Evolutionary conservation across 345 rosid species (phyloP).

Genomic region (Tarenaya hassleriana): DNA sequence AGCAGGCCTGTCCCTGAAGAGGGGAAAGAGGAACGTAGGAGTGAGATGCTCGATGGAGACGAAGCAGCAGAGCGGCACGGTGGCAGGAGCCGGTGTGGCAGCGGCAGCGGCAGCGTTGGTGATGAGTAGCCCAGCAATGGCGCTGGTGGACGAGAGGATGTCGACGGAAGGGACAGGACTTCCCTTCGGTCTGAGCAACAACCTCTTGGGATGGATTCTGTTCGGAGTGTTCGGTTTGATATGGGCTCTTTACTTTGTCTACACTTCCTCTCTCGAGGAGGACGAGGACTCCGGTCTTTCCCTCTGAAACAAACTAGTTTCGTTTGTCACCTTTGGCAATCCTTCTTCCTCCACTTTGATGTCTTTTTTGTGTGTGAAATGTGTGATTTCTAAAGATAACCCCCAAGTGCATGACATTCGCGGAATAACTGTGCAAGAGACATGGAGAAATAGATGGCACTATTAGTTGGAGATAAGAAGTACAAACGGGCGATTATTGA

Average conservation of each 20-base stretch:
- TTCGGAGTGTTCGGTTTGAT: conserved; percentile 77
- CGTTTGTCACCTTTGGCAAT: not conserved
- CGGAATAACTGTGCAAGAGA: too few species aligned
- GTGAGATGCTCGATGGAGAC: conserved; percentile 52
- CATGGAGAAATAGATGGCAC: too few species aligned
- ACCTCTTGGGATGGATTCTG: conserved; percentile 87
- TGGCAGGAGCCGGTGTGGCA: conserved; percentile 31
- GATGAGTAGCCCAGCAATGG: conserved; percentile 68
- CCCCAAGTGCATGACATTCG: too few species aligned
- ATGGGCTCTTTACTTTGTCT: conserved; percentile 70
- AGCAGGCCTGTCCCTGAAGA: conserved; percentile 52
- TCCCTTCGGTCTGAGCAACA: conserved; percentile 94
- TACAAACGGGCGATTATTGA: too few species aligned
- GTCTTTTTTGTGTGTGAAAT: too few species aligned
- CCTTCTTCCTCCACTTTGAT: too few species aligned
- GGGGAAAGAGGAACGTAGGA: conserved; percentile 44
- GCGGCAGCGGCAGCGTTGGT: conserved; percentile 52
- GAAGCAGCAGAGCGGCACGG: conserved; percentile 23
- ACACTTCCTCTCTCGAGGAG: conserved; percentile 57
- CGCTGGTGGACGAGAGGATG: conserved; percentile 88
- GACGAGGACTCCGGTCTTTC: conserved; percentile 93
- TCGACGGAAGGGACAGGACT: conserved; percentile 86
- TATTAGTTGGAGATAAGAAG: too few species aligned
- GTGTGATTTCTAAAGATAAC: too few species aligned
- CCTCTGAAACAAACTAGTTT: conserved; percentile 33